Evolutionary conservation across 2,329 filamentous ascomycete species (phyloP).

Genomic region (Apiospora rasikravindrae): DNA sequence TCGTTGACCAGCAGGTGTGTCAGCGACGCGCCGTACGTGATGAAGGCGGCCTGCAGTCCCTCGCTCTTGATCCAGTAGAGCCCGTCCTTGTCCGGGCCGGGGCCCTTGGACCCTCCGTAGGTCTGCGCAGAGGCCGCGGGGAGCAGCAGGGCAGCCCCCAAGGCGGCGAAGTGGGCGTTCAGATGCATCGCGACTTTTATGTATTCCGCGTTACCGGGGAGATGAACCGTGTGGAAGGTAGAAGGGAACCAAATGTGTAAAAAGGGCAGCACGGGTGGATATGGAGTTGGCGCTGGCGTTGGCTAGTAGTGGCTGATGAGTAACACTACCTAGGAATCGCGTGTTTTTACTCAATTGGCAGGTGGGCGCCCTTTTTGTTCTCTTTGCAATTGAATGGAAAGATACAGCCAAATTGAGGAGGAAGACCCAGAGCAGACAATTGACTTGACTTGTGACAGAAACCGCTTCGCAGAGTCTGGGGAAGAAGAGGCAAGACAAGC

Average conservation of each 20-base stretch:
- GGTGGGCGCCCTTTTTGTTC: neutral
- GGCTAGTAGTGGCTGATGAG: neutral
- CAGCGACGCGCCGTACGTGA: slow-evolving; percentile 76
- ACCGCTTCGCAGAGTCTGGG: slow-evolving; percentile 14
- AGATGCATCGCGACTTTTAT: slow-evolving; percentile 34
- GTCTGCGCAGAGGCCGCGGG: slow-evolving; percentile 34
- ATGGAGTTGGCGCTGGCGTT: neutral
- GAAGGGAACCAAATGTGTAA: neutral
- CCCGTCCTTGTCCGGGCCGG: slow-evolving; percentile 59
- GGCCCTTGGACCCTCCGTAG: slow-evolving; percentile 25
- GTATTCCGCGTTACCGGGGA: neutral
- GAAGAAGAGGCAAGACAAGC: neutral
- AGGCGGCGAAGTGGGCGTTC: slow-evolving; percentile 32
- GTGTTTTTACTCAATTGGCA: neutral
- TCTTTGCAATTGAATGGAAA: slow-evolving; percentile 7
- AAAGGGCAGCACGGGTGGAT: neutral
- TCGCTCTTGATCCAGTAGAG: slow-evolving; percentile 76
- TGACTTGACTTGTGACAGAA: slow-evolving; percentile 1
- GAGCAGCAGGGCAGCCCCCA: slow-evolving; percentile 40
- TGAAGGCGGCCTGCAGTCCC: slow-evolving; percentile 71
- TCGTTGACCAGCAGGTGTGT: slow-evolving; percentile 75
- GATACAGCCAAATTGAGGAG: neutral
- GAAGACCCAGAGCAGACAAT: neutral
- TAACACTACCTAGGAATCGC: neutral
- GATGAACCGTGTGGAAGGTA: slow-evolving; percentile 14